Base-by-base conservation (phyloP, 768 basidiomycete species). In the Coprinopsis strossmayeri region DNA sequence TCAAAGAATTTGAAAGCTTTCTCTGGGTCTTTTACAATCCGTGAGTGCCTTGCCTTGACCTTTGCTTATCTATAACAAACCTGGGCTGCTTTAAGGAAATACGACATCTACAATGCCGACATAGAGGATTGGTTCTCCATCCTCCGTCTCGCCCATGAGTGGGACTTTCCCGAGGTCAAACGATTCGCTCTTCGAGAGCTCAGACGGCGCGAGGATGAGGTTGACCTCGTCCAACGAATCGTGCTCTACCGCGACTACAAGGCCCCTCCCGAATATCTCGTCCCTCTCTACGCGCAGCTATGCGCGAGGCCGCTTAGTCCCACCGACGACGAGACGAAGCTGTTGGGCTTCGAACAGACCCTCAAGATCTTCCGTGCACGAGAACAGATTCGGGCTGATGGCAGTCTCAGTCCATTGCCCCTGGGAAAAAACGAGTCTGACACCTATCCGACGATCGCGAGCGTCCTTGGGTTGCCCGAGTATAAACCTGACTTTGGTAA, bases 181-280 rank as follows among this genome's bases (percentile, higher is more conserved):
- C 62, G 66, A 1, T 74, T 87, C 1, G 79, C 77, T 1, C 70
- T 81, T 1, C 76, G 78, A 0, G 77, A 87, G 41, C 66, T 87
- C 0, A 77, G 79, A 38, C 69, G 69, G 27, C 37, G 46, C 38
- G 34, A 44, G 5, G 32, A 37, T 25, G 55, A 56, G 1, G 32
- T 63, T 2, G 40, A 25, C 4, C 46, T 56, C 0, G 55, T 60
- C 0, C 2, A 55, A 5, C 53, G 61, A 0, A 76, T 88, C 34
- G 64, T 69, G 0, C 64, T 79, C 0, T 87, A 87, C 52, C 75
- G 78, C 46, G 57, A 67, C 11, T 74, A 77, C 59, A 57, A 69
- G 0, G 68, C 85, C 41, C 69, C 79, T 54, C 59, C 61, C 3
- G 60, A 67, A 2, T 65, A 78, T 25, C 65, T 87, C 2, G 61